Evolutionary conservation across 106 monocot species (phyloP), one percentile per base, ranked within the genome.

Genomic region (Cymbidium sinense): DNA sequence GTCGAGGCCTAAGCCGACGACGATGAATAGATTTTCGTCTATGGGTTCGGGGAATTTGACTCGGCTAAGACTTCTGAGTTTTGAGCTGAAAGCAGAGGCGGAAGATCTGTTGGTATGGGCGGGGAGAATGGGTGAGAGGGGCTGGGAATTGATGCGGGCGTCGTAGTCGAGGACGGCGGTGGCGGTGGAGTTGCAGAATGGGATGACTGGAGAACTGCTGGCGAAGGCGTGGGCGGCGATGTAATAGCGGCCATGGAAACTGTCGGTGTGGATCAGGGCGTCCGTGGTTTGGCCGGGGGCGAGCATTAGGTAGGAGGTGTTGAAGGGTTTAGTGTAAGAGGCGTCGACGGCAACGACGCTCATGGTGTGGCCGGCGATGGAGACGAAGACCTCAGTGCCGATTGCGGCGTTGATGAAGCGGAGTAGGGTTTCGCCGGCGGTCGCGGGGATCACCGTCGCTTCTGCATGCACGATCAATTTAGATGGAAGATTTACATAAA

Each of bases 111-210:
- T 84, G 76, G 84, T 84, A 81, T 73, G 84, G n/a, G 84, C 84
- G 0, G 89, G 89, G 44, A 89, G 89, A 4, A 71, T 29, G 0
- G 89, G 88, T 30, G 79, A 64, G 30, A 72, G 50, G 0, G 86
- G 84, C 50, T 30, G 65, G 39, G 51, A 64, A 67, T 21, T 73
- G 77, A 80, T 87, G 76, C 82, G 64, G 25, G 81, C 54, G n/a
- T 70, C 70, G 86, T 88, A 93, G 23, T 88, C 79, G 64, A 93
- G 64, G 71, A 90, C 78, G 64, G 90, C 90, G 18, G 93, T 90
- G 74, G 93, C 81, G 69, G 93, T 93, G 80, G 90, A 90, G 86
- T 93, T 86, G 83, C 86, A 86, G 31, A 88, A 85, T 28, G 83
- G 30, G 5, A 81, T 81, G 19, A 70, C 73, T 17, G 82, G 84